Percentiles rank a stretch among this genome's conserved stretches.
Evolutionary conservation across 192 early-diverging fungal species (phyloP).

Genomic region (Pilaira anomala): DNA sequence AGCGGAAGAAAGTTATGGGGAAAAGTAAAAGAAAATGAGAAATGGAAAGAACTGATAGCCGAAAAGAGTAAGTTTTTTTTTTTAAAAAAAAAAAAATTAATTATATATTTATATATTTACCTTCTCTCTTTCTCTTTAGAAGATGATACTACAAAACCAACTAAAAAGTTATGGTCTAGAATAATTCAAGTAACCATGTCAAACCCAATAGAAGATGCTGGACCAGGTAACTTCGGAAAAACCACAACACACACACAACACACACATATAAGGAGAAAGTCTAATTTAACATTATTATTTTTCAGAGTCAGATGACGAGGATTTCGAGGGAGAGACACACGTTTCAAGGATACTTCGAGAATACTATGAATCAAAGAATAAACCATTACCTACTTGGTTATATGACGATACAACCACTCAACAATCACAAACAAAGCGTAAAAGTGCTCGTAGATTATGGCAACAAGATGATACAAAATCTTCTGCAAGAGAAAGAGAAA

Average conservation of each 20-base stretch:
- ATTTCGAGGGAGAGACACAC: slow-evolving; percentile 52
- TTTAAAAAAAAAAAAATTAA: neutral
- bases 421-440: no score
- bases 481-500: no score
- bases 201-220: slow-evolving; percentile 26
- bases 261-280: no score
- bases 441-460: no score
- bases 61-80: slow-evolving; percentile 14
- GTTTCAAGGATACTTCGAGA: slow-evolving; percentile 54
- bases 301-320: slow-evolving; percentile 59
- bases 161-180: slow-evolving; percentile 29
- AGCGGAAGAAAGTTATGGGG: slow-evolving; percentile 28
- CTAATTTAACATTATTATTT: neutral
- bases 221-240: slow-evolving; percentile 31
- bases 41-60: slow-evolving; percentile 21
- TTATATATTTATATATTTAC: no score
- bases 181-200: slow-evolving; percentile 27
- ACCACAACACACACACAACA: no score
- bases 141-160: slow-evolving; percentile 7
- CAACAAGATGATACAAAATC: no score
- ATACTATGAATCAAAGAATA: slow-evolving; percentile 46
- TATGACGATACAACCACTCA: slow-evolving; percentile 5
- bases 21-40: slow-evolving; percentile 27
- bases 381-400: slow-evolving; percentile 30
- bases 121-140: neutral